phyloP scores from a whole-genome alignment of 352 stramenopile species.

The Peronospora belbahrii region DNA sequence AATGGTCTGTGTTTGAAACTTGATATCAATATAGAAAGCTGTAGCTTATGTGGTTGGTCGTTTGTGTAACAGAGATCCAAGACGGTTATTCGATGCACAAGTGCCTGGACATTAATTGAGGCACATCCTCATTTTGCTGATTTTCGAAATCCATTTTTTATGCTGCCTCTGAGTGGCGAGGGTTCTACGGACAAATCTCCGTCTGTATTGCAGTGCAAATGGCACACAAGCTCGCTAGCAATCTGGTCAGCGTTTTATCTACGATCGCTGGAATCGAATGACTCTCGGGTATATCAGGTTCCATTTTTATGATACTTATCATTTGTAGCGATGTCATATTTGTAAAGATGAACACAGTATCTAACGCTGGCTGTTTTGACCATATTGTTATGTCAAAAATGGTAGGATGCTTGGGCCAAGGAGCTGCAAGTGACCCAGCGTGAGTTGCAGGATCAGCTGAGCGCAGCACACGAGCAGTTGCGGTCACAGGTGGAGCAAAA shows the following conservation, averaged over 20 bases:
- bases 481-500: slow-evolving; percentile 69
- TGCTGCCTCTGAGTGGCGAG: slow-evolving; percentile 37
- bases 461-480: slow-evolving; percentile 53
- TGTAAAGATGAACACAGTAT: no score
- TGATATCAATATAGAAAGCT: background rate
- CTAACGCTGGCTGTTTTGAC: slow-evolving; percentile 10
- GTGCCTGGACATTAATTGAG: slow-evolving; percentile 56
- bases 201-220: slow-evolving; percentile 74
- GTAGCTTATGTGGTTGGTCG: background rate
- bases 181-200: slow-evolving; percentile 47
- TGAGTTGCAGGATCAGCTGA: slow-evolving; percentile 66
- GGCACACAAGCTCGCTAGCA: slow-evolving; percentile 73
- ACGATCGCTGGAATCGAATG: slow-evolving; percentile 73
- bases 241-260: slow-evolving; percentile 84
- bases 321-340: background rate
- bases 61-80: slow-evolving; percentile 39
- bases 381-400: background rate
- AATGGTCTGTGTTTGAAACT: slow-evolving; percentile 32
- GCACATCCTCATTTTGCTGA: slow-evolving; percentile 32
- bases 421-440: slow-evolving; percentile 72
- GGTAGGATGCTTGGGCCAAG: slow-evolving; percentile 75
- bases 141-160: slow-evolving; percentile 77
- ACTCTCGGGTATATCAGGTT: slow-evolving; percentile 69
- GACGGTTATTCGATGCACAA: slow-evolving; percentile 51
- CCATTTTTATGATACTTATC: slow-evolving; percentile 12